Evolutionary conservation across 73 alveolate genomes (phyloP), one percentile per base, ranked within the genome.

Genomic region (Uronychia setigera): DNA sequence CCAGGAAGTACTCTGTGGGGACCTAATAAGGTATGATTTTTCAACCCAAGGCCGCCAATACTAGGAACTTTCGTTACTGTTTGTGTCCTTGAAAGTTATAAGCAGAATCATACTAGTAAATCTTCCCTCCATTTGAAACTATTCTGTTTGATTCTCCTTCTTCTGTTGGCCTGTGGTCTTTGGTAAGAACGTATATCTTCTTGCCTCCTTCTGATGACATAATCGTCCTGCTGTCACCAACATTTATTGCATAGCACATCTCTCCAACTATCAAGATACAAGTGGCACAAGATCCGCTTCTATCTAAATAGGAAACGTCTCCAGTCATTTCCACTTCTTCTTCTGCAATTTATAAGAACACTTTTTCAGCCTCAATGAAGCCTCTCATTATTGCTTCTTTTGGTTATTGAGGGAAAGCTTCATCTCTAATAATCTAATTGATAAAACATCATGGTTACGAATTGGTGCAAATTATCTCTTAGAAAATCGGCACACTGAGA

Each of bases 401-500:
- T 46, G 98, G 96, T 74, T 87, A 80, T 82, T 79, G 58, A n/a
- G 98, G 98, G 81, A 93, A 95, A 60, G 77, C 78, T 26, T 74
- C 90, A 34, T 93, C 95, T 33, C 86, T 81, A 32, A 93, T 59
- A 28, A 94, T 91, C 31, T n/a, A n/a, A n/a, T n/a, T 76, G 33
- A 31, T 0, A 0, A 13, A 13, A 67, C 5, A 67, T 5, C 79
- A 13, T 26, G 14, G 32, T 67, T 26, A 67, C 79, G 32, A 26
- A 95, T 77, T 87, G 91, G 80, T 96, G 97, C 67, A 97, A 79
- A 83, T 97, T 94, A 83, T 97, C 99, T 91, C 98, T 94, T 59
- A 97, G 85, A 67, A 79, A 86, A 29, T 86, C 92, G 1, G 92
- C 88, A 67, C 92, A 86, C 32, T 58, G 31, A 28, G 88, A 26